Evolutionary conservation across 176 grass and related monocot genomes (phyloP).

Genomic region (Secale cereale): DNA sequence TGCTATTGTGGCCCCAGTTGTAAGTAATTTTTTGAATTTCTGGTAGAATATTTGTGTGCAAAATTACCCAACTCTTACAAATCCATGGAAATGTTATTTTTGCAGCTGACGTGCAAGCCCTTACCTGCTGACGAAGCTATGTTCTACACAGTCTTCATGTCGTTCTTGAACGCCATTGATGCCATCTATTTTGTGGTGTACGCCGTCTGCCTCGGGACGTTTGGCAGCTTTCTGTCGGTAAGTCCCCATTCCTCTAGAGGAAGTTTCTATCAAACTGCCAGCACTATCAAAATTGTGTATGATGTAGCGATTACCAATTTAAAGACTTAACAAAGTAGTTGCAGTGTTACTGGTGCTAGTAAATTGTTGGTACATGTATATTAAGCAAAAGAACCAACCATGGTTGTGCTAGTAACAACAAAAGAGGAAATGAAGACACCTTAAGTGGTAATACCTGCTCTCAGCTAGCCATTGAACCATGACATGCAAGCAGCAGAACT

Average conservation of each 20-base stretch:
- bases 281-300: not conserved
- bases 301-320: not conserved
- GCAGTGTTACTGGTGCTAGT: not conserved
- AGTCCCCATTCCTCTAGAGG: not conserved
- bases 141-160: no score
- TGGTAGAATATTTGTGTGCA: no score
- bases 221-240: no score
- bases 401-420: not conserved
- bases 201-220: no score
- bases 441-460: conserved; percentile 66
- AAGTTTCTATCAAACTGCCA: not conserved
- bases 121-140: no score
- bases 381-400: conserved; percentile 1
- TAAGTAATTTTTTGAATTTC: no score
- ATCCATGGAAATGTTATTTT: no score
- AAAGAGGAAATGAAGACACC: not conserved
- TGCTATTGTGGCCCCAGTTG: no score
- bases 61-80: no score
- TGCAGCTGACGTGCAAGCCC: no score
- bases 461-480: conserved; percentile 90
- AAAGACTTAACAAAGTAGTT: not conserved
- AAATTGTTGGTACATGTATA: not conserved
- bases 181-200: no score
- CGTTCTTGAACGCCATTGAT: no score
- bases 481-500: conserved; percentile 91